A percentile compares a stretch with the other conserved stretches of the same genome.
These are phyloP conservation scores for Rhexocercosporidium sp. DNA, from an alignment of 2,329 filamentous ascomycete genomes.

Conservation along the genomic window DNA sequence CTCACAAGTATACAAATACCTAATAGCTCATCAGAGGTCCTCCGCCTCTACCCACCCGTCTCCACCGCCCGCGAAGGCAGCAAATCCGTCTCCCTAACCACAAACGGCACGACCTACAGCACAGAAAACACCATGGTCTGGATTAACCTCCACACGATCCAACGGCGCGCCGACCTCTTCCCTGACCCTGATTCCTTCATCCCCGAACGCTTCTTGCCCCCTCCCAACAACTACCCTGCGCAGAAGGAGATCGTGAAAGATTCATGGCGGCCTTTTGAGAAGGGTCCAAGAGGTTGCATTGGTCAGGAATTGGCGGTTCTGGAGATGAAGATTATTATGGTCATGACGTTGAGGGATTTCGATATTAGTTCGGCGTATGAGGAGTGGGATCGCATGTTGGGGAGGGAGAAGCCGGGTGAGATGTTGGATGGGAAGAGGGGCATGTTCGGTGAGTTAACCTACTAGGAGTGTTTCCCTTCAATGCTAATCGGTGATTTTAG, in stretches of 20 bases:
- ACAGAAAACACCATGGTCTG: slow-evolving; percentile 24
- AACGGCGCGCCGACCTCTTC: slow-evolving; percentile 49
- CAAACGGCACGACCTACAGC: slow-evolving; percentile 18
- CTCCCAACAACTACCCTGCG: slow-evolving; percentile 37
- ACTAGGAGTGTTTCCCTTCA: neutral
- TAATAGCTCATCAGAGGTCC: slow-evolving; percentile 14
- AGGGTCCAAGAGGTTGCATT: slow-evolving; percentile 59
- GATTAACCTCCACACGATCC: slow-evolving; percentile 32
- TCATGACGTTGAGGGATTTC: slow-evolving; percentile 52
- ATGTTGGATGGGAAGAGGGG: slow-evolving; percentile 26
- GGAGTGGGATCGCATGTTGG: slow-evolving; percentile 30
- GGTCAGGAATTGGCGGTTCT: slow-evolving; percentile 59
- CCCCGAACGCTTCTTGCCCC: slow-evolving; percentile 51
- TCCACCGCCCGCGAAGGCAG: slow-evolving; percentile 15
- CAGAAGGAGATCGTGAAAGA: slow-evolving; percentile 39
- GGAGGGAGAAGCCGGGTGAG: slow-evolving; percentile 14
- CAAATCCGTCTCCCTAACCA: neutral
- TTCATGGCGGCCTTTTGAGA: slow-evolving; percentile 61
- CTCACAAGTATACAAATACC: neutral
- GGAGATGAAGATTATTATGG: slow-evolving; percentile 53
- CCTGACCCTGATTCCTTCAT: slow-evolving; percentile 50
- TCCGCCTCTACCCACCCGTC: slow-evolving; percentile 27
- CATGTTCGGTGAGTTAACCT: slow-evolving; percentile 20
- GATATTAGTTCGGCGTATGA: slow-evolving; percentile 50
- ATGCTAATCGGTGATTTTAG: neutral